A percentile compares a stretch with the other conserved stretches of the same genome.
phyloP scores from a whole-genome alignment of 2,329 filamentous ascomycete species.

The Aspergillus fischeri region DNA sequence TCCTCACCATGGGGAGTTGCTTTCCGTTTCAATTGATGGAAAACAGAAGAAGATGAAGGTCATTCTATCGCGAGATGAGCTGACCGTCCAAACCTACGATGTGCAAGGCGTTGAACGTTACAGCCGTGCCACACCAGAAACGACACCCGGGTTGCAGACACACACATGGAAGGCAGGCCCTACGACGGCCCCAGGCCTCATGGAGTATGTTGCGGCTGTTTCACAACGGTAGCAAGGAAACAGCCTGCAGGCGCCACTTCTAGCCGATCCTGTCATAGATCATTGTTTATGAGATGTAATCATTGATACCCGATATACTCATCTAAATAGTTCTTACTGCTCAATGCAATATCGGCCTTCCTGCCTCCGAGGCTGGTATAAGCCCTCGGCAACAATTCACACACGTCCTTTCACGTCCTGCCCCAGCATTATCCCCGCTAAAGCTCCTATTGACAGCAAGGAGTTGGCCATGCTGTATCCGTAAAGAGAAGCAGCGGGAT shows the following conservation, averaged over 20 bases:
- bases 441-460: conserved; percentile 23
- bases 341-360: not conserved
- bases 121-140: conserved; percentile 5
- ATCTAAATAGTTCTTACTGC: not conserved
- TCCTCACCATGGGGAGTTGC: conserved; percentile 34
- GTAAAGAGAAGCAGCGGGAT: conserved; percentile 60
- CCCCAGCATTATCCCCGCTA: conserved; percentile 28
- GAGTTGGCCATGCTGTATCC: conserved; percentile 65
- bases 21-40: conserved; percentile 16
- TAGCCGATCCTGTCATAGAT: conserved; percentile 2
- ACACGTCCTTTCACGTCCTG: too few species aligned
- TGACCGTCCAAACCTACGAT: conserved; percentile 21
- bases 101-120: conserved; percentile 15
- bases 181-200: conserved; percentile 11
- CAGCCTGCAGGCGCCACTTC: not conserved
- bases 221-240: conserved; percentile 8
- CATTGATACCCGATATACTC: not conserved
- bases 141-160: conserved; percentile 10
- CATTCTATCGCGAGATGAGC: conserved; percentile 22
- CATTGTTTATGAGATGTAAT: not conserved
- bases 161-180: conserved; percentile 22
- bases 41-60: conserved; percentile 32
- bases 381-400: not conserved
- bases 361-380: not conserved
- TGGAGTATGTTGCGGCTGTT: conserved; percentile 24